Evolutionary conservation across 1,284 basidiomycete species (phyloP).

Genomic region (Porogramme epimiltina): DNA sequence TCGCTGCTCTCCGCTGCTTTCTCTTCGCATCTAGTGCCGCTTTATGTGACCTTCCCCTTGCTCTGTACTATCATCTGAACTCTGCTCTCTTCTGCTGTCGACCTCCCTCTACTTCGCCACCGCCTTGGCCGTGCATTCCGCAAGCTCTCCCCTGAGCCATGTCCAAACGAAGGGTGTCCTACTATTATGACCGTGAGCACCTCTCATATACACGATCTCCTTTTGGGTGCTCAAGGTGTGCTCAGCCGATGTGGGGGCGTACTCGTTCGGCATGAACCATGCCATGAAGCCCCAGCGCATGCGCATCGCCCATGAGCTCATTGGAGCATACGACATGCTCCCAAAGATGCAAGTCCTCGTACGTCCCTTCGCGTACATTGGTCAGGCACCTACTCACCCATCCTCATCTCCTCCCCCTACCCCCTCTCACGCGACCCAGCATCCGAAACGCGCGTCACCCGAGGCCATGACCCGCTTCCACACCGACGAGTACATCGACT

Average conservation of each 20-base stretch:
- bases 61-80: too few relatives aligned
- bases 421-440: slow-evolving; percentile 59
- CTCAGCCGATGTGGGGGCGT: slow-evolving; percentile 77
- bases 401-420: too few relatives aligned
- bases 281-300: slow-evolving; percentile 97
- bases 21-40: too few relatives aligned
- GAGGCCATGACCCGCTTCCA: slow-evolving; percentile 92
- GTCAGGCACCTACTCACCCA: background rate
- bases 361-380: slow-evolving; percentile 33
- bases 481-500: slow-evolving; percentile 97
- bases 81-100: too few relatives aligned
- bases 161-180: slow-evolving; percentile 27
- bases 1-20: background rate
- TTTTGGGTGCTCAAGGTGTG: background rate
- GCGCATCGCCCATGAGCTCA: slow-evolving; percentile 90
- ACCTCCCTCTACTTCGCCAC: too few relatives aligned
- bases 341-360: slow-evolving; percentile 91
- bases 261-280: slow-evolving; percentile 86
- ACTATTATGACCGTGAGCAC: slow-evolving; percentile 28
- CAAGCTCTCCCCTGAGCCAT: too few relatives aligned
- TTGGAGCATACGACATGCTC: slow-evolving; percentile 89
- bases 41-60: too few relatives aligned
- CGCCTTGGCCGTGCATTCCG: too few relatives aligned
- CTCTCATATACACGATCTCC: too few relatives aligned
- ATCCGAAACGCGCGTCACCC: slow-evolving; percentile 79